Evolutionary conservation across 2,329 filamentous ascomycete genomes (phyloP).

Genomic region (Penicillium decumbens): DNA sequence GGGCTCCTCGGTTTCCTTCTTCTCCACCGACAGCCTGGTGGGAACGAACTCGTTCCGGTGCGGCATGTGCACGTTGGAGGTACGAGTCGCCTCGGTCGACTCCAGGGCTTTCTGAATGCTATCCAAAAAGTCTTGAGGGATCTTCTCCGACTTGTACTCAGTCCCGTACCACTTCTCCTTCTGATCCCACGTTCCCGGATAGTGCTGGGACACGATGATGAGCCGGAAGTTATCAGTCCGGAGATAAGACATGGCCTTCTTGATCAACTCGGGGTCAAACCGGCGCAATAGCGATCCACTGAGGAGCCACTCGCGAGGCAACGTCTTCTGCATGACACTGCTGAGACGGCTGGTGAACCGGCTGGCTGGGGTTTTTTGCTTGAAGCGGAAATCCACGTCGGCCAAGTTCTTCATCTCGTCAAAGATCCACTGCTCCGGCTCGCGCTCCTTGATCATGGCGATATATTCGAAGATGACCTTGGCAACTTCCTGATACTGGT

Average conservation of each 20-base stretch:
- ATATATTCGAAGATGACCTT: conserved; percentile 90
- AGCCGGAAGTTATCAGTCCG: conserved; percentile 86
- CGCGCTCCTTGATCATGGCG: conserved; percentile 71
- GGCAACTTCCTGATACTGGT: conserved; percentile 74
- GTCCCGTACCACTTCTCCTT: conserved; percentile 98
- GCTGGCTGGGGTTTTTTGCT: conserved; percentile 84
- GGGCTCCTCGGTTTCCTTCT: conserved; percentile 78
- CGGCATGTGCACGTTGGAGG: conserved; percentile 73
- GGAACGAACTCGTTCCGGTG: conserved; percentile 96
- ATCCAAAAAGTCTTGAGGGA: conserved; percentile 68
- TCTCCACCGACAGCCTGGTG: conserved; percentile 86
- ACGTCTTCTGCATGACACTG: conserved; percentile 83
- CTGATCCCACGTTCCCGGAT: conserved; percentile 76
- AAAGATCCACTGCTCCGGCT: conserved; percentile 88
- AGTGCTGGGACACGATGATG: conserved; percentile 74
- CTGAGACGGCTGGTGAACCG: conserved; percentile 82
- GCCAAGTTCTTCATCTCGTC: conserved; percentile 85
- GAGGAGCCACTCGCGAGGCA: conserved; percentile 81
- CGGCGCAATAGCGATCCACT: conserved; percentile 74
- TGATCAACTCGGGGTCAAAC: conserved; percentile 75
- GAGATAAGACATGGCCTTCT: conserved; percentile 66
- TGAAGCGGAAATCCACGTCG: conserved; percentile 92
- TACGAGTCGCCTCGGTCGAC: conserved; percentile 55
- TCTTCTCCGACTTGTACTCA: conserved; percentile 78
- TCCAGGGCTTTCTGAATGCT: conserved; percentile 63